These are phyloP conservation scores for Huntiella savannae DNA, from an alignment of 2,329 filamentous ascomycete genomes.

Conservation along the genomic window DNA sequence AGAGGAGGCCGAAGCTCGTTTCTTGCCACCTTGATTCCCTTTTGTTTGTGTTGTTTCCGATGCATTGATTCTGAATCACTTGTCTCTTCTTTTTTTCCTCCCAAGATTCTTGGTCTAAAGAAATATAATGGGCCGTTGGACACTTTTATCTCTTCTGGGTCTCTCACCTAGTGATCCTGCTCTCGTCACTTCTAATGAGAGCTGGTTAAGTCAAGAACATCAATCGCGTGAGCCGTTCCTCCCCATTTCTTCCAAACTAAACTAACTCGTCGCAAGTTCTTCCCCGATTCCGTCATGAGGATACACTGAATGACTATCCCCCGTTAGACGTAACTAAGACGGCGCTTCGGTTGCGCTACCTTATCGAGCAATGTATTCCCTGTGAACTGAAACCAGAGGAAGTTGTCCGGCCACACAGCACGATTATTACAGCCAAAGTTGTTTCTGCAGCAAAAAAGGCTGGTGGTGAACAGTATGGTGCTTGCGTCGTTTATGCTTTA, in stretches of 20 bases:
- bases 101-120: no score
- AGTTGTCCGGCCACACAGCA: slow-evolving; percentile 65
- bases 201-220: slow-evolving; percentile 3
- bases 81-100: no score
- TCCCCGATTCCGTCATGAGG: slow-evolving; percentile 34
- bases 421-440: slow-evolving; percentile 64
- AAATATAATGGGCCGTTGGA: slow-evolving; percentile 5
- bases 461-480: slow-evolving; percentile 42
- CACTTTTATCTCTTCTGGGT: slow-evolving; percentile 9
- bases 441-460: slow-evolving; percentile 65
- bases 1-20: no score
- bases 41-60: no score
- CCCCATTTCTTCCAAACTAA: neutral
- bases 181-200: neutral
- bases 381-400: slow-evolving; percentile 67
- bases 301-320: slow-evolving; percentile 34
- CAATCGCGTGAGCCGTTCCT: slow-evolving; percentile 1
- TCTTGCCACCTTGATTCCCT: no score
- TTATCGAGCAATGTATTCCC: slow-evolving; percentile 74
- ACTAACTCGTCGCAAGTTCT: slow-evolving; percentile 32
- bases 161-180: neutral
- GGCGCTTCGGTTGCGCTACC: slow-evolving; percentile 73
- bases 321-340: slow-evolving; percentile 72
- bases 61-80: no score
- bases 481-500: slow-evolving; percentile 71